Conservation (phyloP, 441 rosid genomes). For the Arabidopsis lyrata region DNA sequence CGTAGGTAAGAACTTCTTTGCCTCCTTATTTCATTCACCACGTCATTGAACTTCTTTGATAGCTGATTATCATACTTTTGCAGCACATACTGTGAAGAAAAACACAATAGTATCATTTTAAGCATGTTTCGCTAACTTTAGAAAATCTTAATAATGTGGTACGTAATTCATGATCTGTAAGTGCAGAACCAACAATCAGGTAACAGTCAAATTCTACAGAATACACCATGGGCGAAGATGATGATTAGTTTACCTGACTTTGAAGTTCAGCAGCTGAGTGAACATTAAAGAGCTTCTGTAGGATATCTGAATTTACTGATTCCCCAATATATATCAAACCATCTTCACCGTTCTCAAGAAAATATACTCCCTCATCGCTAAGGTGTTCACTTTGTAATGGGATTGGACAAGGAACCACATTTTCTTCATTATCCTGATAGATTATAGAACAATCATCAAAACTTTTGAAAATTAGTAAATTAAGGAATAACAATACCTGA, state of each 20-base stretch:
- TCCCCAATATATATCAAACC: slow-evolving; percentile 80
- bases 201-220: slow-evolving; percentile 4
- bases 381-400: slow-evolving; percentile 92
- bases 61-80: slow-evolving; percentile 79
- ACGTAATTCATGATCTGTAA: slow-evolving; percentile 1
- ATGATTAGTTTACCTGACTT: slow-evolving; percentile 54
- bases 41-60: slow-evolving; percentile 85
- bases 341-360: slow-evolving; percentile 97
- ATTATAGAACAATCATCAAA: slow-evolving; percentile 27
- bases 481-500: slow-evolving; percentile 7
- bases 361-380: slow-evolving; percentile 86
- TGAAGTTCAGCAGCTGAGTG: slow-evolving; percentile 69
- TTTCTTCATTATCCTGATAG: slow-evolving; percentile 70
- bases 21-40: slow-evolving; percentile 87
- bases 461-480: slow-evolving; percentile 19
- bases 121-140: background rate
- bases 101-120: slow-evolving; percentile 16
- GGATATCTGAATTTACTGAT: slow-evolving; percentile 64
- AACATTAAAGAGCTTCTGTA: slow-evolving; percentile 53
- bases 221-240: background rate
- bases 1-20: slow-evolving; percentile 93
- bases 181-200: slow-evolving; percentile 1
- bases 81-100: slow-evolving; percentile 69
- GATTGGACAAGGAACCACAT: slow-evolving; percentile 66
- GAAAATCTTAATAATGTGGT: slow-evolving; percentile 4